phyloP scores from a whole-genome alignment of 192 early-diverging fungal genomes.

The Gigaspora rosea region DNA sequence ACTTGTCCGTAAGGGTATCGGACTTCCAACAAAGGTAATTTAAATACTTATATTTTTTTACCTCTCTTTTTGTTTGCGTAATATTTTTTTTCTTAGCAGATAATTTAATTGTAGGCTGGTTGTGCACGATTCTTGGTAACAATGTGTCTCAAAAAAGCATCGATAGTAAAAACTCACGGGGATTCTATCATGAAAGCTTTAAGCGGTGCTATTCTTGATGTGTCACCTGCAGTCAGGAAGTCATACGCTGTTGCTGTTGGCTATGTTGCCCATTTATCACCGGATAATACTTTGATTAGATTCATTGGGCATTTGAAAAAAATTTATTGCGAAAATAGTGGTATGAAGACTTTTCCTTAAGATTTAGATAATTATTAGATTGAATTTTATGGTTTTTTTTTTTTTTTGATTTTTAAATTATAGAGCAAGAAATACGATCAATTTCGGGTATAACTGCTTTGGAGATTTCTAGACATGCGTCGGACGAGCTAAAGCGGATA shows the following conservation, averaged over 20 bases:
- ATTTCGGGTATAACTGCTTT: constrained; percentile 63
- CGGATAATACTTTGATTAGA: constrained; percentile 57
- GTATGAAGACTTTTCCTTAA: constrained; percentile 25
- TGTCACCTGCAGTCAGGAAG: constrained; percentile 80
- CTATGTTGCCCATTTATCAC: constrained; percentile 67
- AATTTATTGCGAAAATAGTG: constrained; percentile 73
- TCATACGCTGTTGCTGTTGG: constrained; percentile 85
- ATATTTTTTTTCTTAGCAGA: not conserved
- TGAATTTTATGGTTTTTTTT: not conserved
- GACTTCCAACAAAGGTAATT: constrained; percentile 76
- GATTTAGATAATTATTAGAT: not conserved
- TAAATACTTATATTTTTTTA: not conserved
- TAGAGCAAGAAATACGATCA: constrained; percentile 72
- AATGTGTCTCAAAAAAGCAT: constrained; percentile 69
- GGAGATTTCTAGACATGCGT: constrained; percentile 71
- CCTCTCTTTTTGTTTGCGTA: not conserved
- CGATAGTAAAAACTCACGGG: constrained; percentile 68
- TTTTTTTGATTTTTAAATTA: constrained; percentile 13
- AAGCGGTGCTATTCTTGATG: constrained; percentile 73
- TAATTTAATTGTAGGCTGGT: constrained; percentile 63
- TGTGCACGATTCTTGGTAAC: constrained; percentile 83
- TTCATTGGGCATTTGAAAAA: constrained; percentile 74
- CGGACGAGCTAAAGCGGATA: constrained; percentile 56
- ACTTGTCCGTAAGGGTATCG: constrained; percentile 80
- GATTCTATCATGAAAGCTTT: constrained; percentile 76